A percentile compares a stretch with the other conserved stretches of the same genome.
Conservation (phyloP, 768 basidiomycete genomes). For the Galerina sulciceps region DNA sequence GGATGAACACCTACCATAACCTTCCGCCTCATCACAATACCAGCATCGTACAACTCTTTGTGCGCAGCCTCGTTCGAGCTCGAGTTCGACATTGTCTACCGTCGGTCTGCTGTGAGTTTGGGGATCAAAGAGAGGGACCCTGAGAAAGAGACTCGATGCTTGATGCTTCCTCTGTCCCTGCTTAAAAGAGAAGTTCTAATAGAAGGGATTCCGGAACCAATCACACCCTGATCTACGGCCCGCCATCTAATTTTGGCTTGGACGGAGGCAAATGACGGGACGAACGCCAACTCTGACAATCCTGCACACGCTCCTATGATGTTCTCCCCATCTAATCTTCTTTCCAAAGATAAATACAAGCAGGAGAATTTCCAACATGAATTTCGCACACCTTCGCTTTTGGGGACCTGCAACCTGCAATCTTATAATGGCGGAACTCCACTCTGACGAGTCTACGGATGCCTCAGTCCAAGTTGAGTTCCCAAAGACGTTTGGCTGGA, state of each 20-base stretch:
- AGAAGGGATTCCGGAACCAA: not conserved
- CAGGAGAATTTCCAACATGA: not conserved
- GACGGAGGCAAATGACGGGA: not conserved
- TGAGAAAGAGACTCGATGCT: not conserved
- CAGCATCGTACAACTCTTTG: constrained; percentile 45
- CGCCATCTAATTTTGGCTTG: not conserved
- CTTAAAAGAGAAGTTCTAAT: not conserved
- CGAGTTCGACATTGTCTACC: not conserved
- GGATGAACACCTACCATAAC: constrained; percentile 38
- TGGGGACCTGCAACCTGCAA: not conserved
- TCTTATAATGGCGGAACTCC: not conserved
- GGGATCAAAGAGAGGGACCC: not conserved
- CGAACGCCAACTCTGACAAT: too few species aligned
- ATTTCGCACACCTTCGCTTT: not conserved
- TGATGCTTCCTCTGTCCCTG: too few species aligned
- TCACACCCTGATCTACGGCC: not conserved
- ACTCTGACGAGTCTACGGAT: not conserved
- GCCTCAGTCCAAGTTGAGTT: not conserved
- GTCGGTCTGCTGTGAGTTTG: too few species aligned
- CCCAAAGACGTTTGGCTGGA: constrained; percentile 35
- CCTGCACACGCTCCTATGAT: too few species aligned
- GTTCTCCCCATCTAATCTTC: too few species aligned
- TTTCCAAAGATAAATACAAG: too few species aligned
- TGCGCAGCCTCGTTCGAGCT: constrained; percentile 38
- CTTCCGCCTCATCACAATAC: constrained; percentile 41